A percentile compares a stretch with the other conserved stretches of the same genome.
phyloP scores from a whole-genome alignment of 1,284 basidiomycete genomes.

The Heterobasidion irregulare region DNA sequence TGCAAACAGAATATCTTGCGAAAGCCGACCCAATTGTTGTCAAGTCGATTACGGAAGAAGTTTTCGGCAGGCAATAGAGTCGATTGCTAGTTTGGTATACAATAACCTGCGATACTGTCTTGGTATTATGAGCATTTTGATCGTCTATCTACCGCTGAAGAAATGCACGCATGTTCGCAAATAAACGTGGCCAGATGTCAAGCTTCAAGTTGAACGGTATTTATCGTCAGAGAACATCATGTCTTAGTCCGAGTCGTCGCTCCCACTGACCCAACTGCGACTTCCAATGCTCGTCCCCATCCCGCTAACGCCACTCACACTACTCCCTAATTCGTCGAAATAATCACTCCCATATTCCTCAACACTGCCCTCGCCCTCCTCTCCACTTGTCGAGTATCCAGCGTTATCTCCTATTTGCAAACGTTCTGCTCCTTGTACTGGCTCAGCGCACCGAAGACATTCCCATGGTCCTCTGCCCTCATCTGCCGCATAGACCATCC shows the following conservation, averaged over 20 bases:
- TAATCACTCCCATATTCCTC: conserved; percentile 15
- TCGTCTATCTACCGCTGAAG: no score
- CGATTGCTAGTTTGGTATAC: no score
- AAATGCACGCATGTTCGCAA: background rate
- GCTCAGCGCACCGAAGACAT: conserved; percentile 69
- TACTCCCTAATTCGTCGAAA: conserved; percentile 15
- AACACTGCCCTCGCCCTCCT: conserved; percentile 25
- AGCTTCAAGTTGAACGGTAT: background rate
- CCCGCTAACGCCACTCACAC: conserved; percentile 12
- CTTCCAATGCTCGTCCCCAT: conserved; percentile 9
- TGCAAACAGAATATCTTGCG: conserved; percentile 52
- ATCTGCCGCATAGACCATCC: conserved; percentile 65
- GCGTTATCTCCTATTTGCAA: conserved; percentile 9
- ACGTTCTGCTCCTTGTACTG: conserved; percentile 48
- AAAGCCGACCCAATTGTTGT: conserved; percentile 65
- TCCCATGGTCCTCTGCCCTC: conserved; percentile 64
- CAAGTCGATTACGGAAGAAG: conserved; percentile 54
- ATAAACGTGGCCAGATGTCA: background rate
- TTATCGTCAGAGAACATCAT: background rate
- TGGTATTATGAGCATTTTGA: no score
- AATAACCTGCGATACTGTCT: no score
- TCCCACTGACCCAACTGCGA: conserved; percentile 12
- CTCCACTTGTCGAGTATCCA: conserved; percentile 15
- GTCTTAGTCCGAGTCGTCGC: conserved; percentile 11
- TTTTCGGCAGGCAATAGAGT: conserved; percentile 9